phyloP scores from a whole-genome alignment of 441 rosid species.

The Corymbia calophylla region DNA sequence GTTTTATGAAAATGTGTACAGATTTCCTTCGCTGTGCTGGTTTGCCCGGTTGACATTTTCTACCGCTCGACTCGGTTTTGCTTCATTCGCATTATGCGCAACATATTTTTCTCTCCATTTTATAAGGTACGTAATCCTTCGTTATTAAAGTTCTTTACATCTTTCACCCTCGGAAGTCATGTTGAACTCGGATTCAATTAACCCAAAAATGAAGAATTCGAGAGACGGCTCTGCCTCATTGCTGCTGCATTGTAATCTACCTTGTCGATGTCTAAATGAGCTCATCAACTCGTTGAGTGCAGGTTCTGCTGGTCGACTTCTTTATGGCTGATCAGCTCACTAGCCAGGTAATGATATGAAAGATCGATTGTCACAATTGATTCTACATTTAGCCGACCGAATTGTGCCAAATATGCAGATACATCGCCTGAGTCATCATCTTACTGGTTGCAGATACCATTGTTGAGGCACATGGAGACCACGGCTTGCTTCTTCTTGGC shows the following conservation, averaged over 20 bases:
- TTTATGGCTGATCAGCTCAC: conserved; percentile 99
- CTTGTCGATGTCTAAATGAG: not conserved
- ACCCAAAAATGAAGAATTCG: not conserved
- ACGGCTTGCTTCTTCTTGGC: conserved; percentile 81
- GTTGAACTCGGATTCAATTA: not conserved
- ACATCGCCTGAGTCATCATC: not conserved
- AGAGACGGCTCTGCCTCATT: not conserved
- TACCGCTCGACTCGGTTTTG: conserved; percentile 86
- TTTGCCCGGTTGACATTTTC: conserved; percentile 75
- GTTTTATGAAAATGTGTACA: conserved; percentile 15
- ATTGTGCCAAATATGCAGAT: not conserved
- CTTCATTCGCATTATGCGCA: conserved; percentile 73
- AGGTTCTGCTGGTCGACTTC: conserved; percentile 90
- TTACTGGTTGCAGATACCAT: conserved; percentile 55
- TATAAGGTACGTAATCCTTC: conserved; percentile 42
- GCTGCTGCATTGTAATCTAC: not conserved
- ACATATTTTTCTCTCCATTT: conserved; percentile 84
- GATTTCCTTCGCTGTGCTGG: conserved; percentile 59
- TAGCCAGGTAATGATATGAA: conserved; percentile 61
- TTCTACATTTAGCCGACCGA: not conserved
- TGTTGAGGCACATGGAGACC: conserved; percentile 78
- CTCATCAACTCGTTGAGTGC: not conserved
- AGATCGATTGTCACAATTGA: too few relatives aligned
- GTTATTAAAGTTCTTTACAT: not conserved
- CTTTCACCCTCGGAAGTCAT: not conserved